Percentiles rank a stretch among this genome's conserved stretches.
Conservation (phyloP, 805 yeast species). For the Candida xyloterini region DNA sequence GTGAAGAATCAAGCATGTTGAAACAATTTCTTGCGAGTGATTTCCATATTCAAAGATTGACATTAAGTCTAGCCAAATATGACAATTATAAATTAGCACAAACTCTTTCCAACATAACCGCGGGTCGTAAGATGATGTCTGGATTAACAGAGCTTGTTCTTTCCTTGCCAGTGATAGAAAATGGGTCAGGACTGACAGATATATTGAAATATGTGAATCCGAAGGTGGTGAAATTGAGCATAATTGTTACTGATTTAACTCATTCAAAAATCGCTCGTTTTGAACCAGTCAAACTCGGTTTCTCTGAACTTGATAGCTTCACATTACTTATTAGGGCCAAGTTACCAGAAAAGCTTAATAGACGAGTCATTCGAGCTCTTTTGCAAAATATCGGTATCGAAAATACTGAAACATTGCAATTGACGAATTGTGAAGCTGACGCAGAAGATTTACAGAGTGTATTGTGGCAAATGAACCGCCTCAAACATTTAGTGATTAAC, state of each 20-base stretch:
- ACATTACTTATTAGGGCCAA: conserved; percentile 5
- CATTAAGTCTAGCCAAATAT: conserved; percentile 5
- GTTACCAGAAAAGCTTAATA: conserved; percentile 2
- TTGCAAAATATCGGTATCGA: conserved; percentile 1
- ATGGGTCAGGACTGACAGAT: conserved; percentile 17
- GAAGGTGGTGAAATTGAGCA: conserved; percentile 8
- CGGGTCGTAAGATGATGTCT: conserved; percentile 13
- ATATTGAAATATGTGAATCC: conserved; percentile 11
- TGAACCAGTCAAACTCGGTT: not conserved
- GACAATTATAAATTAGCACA: conserved; percentile 12
- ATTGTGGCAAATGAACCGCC: not conserved
- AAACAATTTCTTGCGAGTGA: conserved; percentile 14
- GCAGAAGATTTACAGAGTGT: conserved; percentile 1
- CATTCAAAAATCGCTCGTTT: not conserved
- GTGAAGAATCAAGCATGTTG: conserved; percentile 19
- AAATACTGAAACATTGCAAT: conserved; percentile 6
- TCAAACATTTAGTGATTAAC: conserved; percentile 7
- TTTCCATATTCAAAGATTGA: conserved; percentile 6
- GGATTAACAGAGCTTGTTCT: conserved; percentile 13
- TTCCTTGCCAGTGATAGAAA: conserved; percentile 15
- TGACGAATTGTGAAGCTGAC: conserved; percentile 13
- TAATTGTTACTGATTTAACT: conserved; percentile 7
- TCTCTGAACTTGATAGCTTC: conserved; percentile 2
- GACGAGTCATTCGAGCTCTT: conserved; percentile 2
- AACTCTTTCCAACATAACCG: conserved; percentile 5